Conservation (phyloP, 257 asterid species). For the Primulina huaijiensis region DNA sequence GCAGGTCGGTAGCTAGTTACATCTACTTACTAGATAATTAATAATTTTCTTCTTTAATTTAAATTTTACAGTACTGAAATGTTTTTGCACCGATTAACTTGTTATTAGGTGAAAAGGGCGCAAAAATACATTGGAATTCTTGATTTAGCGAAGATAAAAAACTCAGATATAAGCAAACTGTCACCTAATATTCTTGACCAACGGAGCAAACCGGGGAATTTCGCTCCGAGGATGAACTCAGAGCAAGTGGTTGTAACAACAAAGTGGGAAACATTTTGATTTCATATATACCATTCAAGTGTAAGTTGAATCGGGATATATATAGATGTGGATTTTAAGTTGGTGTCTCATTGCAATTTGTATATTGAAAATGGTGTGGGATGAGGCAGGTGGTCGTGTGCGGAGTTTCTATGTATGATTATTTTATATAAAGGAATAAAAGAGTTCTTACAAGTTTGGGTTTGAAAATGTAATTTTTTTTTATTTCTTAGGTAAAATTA, state of each 20-base stretch:
- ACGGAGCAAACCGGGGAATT: constrained; percentile 31
- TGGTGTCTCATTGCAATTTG: constrained; percentile 22
- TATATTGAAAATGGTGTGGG: constrained; percentile 15
- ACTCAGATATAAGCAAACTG: constrained; percentile 41
- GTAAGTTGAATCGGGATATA: too few relatives aligned
- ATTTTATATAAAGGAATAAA: too few relatives aligned
- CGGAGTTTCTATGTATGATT: too few relatives aligned
- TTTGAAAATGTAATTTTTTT: too few relatives aligned
- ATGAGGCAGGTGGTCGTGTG: background rate
- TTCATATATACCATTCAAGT: too few relatives aligned
- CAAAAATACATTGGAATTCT: constrained; percentile 81
- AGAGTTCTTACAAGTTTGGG: too few relatives aligned
- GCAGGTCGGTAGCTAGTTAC: constrained; percentile 50
- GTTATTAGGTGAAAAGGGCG: constrained; percentile 70
- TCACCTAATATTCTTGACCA: constrained; percentile 27
- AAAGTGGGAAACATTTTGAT: constrained; percentile 82
- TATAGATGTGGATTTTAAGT: constrained; percentile 20
- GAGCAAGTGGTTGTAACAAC: constrained; percentile 34
- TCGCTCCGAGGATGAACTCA: constrained; percentile 17
- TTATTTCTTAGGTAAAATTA: too few relatives aligned
- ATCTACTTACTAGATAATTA: background rate
- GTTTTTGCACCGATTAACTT: background rate
- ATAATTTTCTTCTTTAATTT: background rate
- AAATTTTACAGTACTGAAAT: background rate
- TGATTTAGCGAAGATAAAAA: constrained; percentile 59